Conservation (phyloP, 2,329 filamentous ascomycete genomes). For the Monosporascus cannonballus region DNA sequence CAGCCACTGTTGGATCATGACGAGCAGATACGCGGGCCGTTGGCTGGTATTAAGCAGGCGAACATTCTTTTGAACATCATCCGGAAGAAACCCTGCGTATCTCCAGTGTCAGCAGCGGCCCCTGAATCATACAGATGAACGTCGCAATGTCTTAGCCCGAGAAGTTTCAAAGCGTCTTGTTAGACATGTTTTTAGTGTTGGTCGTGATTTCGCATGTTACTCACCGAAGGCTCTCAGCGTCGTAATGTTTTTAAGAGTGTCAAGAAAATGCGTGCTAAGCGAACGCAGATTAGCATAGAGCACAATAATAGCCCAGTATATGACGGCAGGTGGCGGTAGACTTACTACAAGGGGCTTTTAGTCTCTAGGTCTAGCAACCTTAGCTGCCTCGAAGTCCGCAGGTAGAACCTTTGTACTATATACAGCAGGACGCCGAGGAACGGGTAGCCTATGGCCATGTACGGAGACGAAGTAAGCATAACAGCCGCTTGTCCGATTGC, state of each 20-base stretch:
- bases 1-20: slow-evolving; percentile 37
- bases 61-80: slow-evolving; percentile 35
- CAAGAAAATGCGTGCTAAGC: slow-evolving; percentile 35
- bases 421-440: slow-evolving; percentile 34
- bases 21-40: slow-evolving; percentile 44
- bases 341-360: slow-evolving; percentile 42
- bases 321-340: neutral
- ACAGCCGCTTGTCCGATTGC: slow-evolving; percentile 36
- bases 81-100: slow-evolving; percentile 30
- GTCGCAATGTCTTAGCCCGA: no score
- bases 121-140: no score
- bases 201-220: neutral
- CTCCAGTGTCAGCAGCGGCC: neutral
- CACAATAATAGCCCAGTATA: neutral
- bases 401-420: slow-evolving; percentile 40
- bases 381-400: slow-evolving; percentile 46
- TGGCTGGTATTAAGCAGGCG: slow-evolving; percentile 41
- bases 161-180: no score
- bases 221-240: slow-evolving; percentile 41
- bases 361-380: slow-evolving; percentile 45
- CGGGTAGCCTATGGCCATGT: slow-evolving; percentile 37
- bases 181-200: neutral
- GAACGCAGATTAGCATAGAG: neutral
- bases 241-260: slow-evolving; percentile 39
- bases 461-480: slow-evolving; percentile 32